These are phyloP conservation scores for Arthrobotrys megalospora DNA, from an alignment of 2,329 filamentous ascomycete genomes.

Conservation along the genomic window DNA sequence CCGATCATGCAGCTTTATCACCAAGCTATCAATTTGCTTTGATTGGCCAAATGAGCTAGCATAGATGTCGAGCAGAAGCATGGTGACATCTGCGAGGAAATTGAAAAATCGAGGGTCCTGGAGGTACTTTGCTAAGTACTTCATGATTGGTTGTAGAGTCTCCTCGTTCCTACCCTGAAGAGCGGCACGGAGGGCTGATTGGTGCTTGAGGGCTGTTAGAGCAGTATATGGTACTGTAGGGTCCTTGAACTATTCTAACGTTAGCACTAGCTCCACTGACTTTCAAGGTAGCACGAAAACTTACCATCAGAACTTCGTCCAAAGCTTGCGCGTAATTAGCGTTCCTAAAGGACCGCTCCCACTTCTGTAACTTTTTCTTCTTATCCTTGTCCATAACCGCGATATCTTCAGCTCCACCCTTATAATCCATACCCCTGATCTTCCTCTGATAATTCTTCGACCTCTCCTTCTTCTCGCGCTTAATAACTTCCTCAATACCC, in stretches of 20 bases:
- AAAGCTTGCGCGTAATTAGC: constrained; percentile 83
- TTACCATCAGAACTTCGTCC: constrained; percentile 77
- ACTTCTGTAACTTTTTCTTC: constrained; percentile 78
- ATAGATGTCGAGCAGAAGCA: constrained; percentile 85
- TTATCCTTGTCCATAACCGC: constrained; percentile 83
- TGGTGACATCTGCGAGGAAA: constrained; percentile 85
- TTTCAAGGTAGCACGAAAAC: neutral
- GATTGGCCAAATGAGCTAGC: constrained; percentile 82
- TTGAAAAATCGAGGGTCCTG: constrained; percentile 84
- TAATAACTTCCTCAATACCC: constrained; percentile 64
- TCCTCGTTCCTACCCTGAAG: constrained; percentile 85
- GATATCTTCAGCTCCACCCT: constrained; percentile 88
- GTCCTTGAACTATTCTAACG: constrained; percentile 53
- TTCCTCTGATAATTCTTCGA: constrained; percentile 71
- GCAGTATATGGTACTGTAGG: constrained; percentile 76
- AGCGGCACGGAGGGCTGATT: constrained; percentile 85
- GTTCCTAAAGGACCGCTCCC: constrained; percentile 86
- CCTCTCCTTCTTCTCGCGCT: constrained; percentile 72
- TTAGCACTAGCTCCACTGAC: constrained; percentile 1
- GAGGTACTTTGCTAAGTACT: constrained; percentile 86
- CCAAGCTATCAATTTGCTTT: constrained; percentile 78
- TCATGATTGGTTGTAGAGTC: constrained; percentile 83
- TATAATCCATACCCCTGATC: constrained; percentile 80
- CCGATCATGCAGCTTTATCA: constrained; percentile 78
- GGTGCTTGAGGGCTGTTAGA: constrained; percentile 86